Base-by-base conservation (phyloP, 2,329 filamentous ascomycete genomes). In the Stagonosporopsis cucurbitacearum region DNA sequence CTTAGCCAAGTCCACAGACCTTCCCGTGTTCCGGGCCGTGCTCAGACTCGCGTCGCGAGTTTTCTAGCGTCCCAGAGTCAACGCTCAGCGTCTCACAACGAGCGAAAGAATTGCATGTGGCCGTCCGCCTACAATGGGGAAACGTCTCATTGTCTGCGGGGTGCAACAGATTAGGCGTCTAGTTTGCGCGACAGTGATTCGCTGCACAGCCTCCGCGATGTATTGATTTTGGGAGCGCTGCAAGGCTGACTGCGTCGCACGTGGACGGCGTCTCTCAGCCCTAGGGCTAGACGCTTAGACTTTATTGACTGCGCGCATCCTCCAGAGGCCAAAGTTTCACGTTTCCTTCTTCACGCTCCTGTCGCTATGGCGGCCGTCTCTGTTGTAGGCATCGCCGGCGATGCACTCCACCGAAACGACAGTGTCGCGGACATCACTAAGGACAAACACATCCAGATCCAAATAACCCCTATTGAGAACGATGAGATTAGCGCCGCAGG, bases 231-330 rank as follows among this genome's bases (percentile, higher is more conserved):
- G 44, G 42, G 40, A 41, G 44, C 45, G 44, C 49, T 57, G 49
- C 54, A 53, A 35, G 54, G 54, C 54, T 57, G 54, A 57, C 54
- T 40, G 54, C 54, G 54, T 57, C 44, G 48, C 54, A 53, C 49
- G 54, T 48, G 49, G 44, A 53, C 48, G 44, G 54, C 49, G 44
- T 44, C 37, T 52, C 44, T 57, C 54, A 57, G 54, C 54, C 49
- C 33, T 57, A 53, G 51, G 54, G 54, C 54, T 57, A 57, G 49
- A 57, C 54, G 39, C 39, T 57, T 49, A 42, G 54, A 45, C 44
- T 57, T 32, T 53, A 49, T 49, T 52, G 49, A 53, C 39, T n/a
- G 42, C 40, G 45, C 51, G 52, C 52, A 50, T 49, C 49, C 49
- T 48, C 43, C 44, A 36, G 20, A 22, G 32, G 12, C 12, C 37